Conservation (phyloP, 176 grass and related monocot species). For the Bothriochloa decipiens region DNA sequence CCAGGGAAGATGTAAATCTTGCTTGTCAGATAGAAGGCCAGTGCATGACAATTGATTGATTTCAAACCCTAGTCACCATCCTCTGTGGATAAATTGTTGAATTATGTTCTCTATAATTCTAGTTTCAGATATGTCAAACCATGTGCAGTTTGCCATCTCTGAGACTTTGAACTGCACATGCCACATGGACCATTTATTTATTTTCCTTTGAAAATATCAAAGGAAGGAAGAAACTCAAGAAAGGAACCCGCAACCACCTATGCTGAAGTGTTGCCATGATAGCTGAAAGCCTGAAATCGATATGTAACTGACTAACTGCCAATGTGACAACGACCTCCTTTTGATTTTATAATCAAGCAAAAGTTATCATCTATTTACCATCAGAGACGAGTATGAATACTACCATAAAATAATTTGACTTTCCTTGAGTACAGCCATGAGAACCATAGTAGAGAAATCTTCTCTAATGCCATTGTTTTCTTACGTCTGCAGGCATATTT, state of each 20-base stretch:
- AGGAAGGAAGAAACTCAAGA: background rate
- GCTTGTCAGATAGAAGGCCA: background rate
- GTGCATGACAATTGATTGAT: background rate
- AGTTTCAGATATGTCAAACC: slow-evolving; percentile 15
- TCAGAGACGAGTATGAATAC: background rate
- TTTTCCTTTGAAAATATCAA: slow-evolving; percentile 3
- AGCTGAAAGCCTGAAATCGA: background rate
- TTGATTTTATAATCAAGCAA: slow-evolving; percentile 28
- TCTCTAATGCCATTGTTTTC: background rate
- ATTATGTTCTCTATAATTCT: background rate
- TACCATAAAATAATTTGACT: background rate
- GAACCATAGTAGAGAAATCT: background rate
- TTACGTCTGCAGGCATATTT: slow-evolving; percentile 61
- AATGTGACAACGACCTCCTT: background rate
- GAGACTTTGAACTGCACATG: slow-evolving; percentile 22
- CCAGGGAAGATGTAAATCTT: slow-evolving; percentile 12
- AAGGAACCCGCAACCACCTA: slow-evolving; percentile 11
- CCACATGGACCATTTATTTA: background rate
- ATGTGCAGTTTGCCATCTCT: slow-evolving; percentile 4
- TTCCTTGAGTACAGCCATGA: background rate
- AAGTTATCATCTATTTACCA: background rate
- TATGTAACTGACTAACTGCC: slow-evolving; percentile 13
- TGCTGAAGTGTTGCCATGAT: background rate
- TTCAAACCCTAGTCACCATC: background rate
- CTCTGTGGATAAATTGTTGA: slow-evolving; percentile 27